Evolutionary conservation across 306 rosid genomes (phyloP).

Genomic region (Gillenia trifoliata): DNA sequence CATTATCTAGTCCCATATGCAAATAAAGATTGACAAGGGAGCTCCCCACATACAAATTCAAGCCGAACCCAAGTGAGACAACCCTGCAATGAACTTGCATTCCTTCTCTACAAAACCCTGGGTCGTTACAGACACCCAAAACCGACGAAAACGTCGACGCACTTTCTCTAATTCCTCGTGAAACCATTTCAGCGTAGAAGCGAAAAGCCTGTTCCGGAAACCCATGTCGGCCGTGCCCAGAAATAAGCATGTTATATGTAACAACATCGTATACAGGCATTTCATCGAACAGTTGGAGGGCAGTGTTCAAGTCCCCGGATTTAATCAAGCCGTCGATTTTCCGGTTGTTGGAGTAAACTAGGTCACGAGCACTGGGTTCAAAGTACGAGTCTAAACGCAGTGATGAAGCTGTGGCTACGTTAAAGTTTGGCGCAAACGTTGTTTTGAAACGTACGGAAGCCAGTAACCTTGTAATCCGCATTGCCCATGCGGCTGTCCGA

Average conservation of each 20-base stretch:
- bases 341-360: conserved; percentile 45
- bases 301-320: conserved; percentile 35
- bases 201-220: conserved; percentile 33
- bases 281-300: conserved; percentile 47
- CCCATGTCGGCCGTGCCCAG: conserved; percentile 39
- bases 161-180: conserved; percentile 42
- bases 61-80: conserved; percentile 45
- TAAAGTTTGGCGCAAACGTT: conserved; percentile 3
- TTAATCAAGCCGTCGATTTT: conserved; percentile 33
- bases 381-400: conserved; percentile 19
- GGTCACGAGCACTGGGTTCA: conserved; percentile 16
- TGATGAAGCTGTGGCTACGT: conserved; percentile 3
- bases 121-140: conserved; percentile 40
- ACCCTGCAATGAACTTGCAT: conserved; percentile 71
- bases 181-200: conserved; percentile 59
- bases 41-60: conserved; percentile 53
- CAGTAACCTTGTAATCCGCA: not conserved
- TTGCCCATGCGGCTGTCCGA: conserved; percentile 16
- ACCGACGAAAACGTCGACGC: conserved; percentile 55
- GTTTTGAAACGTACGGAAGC: conserved; percentile 27
- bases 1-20: conserved; percentile 31
- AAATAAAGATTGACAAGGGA: conserved; percentile 51
- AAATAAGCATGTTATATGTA: conserved; percentile 66
- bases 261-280: conserved; percentile 56
- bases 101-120: conserved; percentile 45